A percentile compares a stretch with the other conserved stretches of the same genome.
phyloP scores from a whole-genome alignment of 2,329 filamentous ascomycete species.

The Polytolypa hystricis region DNA sequence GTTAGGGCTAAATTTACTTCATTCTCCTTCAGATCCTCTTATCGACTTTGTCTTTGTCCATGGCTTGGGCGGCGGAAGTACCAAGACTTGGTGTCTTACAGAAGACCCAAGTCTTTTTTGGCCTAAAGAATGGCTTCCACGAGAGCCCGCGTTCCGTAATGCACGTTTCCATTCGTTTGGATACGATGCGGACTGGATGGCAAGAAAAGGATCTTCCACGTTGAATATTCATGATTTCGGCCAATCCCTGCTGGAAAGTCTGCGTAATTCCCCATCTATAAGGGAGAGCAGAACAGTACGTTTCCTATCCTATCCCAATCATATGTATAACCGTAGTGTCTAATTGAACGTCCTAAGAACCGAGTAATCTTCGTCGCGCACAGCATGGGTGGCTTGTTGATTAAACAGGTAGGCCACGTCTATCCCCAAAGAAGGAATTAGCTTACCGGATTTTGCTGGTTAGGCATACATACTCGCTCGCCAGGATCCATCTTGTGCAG shows the following conservation, averaged over 20 bases:
- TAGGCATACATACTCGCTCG: slow-evolving; percentile 26
- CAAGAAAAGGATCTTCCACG: slow-evolving; percentile 12
- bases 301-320: too few species aligned
- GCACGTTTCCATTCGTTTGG: slow-evolving; percentile 28
- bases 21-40: slow-evolving; percentile 6
- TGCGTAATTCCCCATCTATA: too few species aligned
- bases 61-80: slow-evolving; percentile 29
- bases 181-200: slow-evolving; percentile 23
- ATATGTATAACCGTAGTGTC: too few species aligned
- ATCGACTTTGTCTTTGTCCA: slow-evolving; percentile 31
- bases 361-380: slow-evolving; percentile 14
- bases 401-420: slow-evolving; percentile 22
- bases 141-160: slow-evolving; percentile 20
- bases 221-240: slow-evolving; percentile 26
- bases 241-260: slow-evolving; percentile 21
- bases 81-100: slow-evolving; percentile 26
- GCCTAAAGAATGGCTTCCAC: slow-evolving; percentile 26
- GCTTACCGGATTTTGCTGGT: too few species aligned
- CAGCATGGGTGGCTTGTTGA: slow-evolving; percentile 19
- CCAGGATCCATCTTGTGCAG: slow-evolving; percentile 9
- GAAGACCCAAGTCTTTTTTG: slow-evolving; percentile 22
- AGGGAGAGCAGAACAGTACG: too few species aligned
- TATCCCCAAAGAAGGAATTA: too few species aligned
- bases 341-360: too few species aligned
- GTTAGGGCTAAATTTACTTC: slow-evolving; percentile 12